These are phyloP conservation scores for Hygrocybe coccinea DNA, from an alignment of 768 basidiomycete species.

Conservation along the genomic window DNA sequence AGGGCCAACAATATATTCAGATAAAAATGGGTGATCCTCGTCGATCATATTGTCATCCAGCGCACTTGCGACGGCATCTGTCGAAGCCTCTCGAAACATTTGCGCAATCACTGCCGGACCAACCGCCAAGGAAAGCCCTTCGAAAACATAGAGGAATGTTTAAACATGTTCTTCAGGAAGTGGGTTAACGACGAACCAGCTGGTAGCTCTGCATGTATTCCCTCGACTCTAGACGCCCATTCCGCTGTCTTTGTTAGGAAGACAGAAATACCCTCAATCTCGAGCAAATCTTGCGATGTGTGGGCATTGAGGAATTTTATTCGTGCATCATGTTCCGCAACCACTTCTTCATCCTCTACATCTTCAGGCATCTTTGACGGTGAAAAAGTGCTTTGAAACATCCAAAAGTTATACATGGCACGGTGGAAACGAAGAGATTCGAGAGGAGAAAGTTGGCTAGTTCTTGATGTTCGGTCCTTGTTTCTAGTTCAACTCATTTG, in stretches of 20 bases:
- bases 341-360: slow-evolving; percentile 3
- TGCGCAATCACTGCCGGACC: too few relatives aligned
- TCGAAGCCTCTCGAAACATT: not conserved
- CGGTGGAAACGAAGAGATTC: slow-evolving; percentile 24
- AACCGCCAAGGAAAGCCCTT: not conserved
- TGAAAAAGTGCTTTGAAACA: slow-evolving; percentile 10
- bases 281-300: slow-evolving; percentile 11
- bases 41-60: not conserved
- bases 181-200: not conserved
- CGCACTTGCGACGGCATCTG: not conserved
- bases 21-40: not conserved
- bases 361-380: not conserved
- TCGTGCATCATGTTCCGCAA: not conserved
- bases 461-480: slow-evolving; percentile 20
- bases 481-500: slow-evolving; percentile 8
- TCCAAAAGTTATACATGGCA: slow-evolving; percentile 21
- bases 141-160: too few relatives aligned
- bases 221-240: not conserved
- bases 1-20: not conserved
- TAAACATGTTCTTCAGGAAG: not conserved
- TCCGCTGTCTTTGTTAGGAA: slow-evolving; percentile 6
- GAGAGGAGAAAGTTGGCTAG: slow-evolving; percentile 14
- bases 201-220: not conserved
- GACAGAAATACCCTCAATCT: slow-evolving; percentile 8
- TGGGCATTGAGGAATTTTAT: slow-evolving; percentile 8